These are phyloP conservation scores for Schizosaccharomyces cryophilus DNA, from an alignment of 805 yeast genomes.

Conservation along the genomic window DNA sequence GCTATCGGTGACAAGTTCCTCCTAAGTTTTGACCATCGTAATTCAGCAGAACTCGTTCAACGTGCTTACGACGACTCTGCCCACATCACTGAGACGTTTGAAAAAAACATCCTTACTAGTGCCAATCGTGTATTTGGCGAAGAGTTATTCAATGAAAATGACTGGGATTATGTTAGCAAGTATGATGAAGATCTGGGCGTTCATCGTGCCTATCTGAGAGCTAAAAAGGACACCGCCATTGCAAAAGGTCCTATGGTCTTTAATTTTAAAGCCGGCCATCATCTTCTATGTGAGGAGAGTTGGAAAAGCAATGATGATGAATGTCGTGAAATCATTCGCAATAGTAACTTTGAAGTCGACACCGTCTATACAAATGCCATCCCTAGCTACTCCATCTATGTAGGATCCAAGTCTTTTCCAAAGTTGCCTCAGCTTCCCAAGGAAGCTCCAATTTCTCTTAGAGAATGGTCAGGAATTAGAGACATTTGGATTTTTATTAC, in stretches of 20 bases:
- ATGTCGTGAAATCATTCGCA: slow-evolving; percentile 1
- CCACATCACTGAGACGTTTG: slow-evolving; percentile 7
- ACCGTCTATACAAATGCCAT: neutral
- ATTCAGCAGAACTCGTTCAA: slow-evolving; percentile 6
- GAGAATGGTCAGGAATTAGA: slow-evolving; percentile 8
- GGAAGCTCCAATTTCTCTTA: slow-evolving; percentile 5
- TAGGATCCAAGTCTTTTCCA: slow-evolving; percentile 1
- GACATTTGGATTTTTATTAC: slow-evolving; percentile 8
- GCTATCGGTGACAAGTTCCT: slow-evolving; percentile 6
- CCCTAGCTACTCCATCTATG: slow-evolving; percentile 6
- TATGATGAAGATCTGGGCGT: slow-evolving; percentile 7
- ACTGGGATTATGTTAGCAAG: slow-evolving; percentile 7
- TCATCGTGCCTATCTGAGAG: slow-evolving; percentile 8
- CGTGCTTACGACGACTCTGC: slow-evolving; percentile 9
- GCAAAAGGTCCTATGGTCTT: neutral
- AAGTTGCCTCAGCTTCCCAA: neutral
- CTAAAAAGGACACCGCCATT: slow-evolving; percentile 3
- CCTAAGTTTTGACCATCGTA: slow-evolving; percentile 9
- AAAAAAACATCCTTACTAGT: slow-evolving; percentile 8
- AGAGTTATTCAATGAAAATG: slow-evolving; percentile 4
- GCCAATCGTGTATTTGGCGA: slow-evolving; percentile 5
- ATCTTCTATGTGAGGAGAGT: slow-evolving; percentile 7
- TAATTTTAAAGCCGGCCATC: slow-evolving; percentile 3
- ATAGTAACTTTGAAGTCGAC: neutral
- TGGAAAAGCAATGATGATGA: slow-evolving; percentile 7